These are phyloP conservation scores for Serendipita sp. DNA, from an alignment of 768 basidiomycete genomes.

Conservation along the genomic window DNA sequence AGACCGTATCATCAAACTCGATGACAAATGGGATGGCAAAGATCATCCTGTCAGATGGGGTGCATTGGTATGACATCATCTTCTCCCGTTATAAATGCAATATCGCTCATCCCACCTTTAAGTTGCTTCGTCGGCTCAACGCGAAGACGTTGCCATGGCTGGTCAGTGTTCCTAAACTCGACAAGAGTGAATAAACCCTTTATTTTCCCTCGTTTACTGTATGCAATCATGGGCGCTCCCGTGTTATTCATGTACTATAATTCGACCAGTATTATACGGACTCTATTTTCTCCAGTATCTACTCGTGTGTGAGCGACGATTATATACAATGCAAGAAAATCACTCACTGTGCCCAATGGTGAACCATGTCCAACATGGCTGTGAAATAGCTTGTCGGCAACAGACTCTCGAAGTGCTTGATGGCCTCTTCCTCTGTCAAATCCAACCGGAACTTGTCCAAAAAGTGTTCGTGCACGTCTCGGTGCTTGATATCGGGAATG, in stretches of 20 bases:
- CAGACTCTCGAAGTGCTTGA: constrained; percentile 87
- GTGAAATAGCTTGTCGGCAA: constrained; percentile 90
- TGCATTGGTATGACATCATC: constrained; percentile 15
- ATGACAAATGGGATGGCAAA: constrained; percentile 46
- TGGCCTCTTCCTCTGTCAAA: constrained; percentile 90
- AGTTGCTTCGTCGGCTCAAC: constrained; percentile 32
- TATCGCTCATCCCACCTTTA: not conserved
- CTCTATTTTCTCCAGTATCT: constrained; percentile 4
- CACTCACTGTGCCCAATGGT: constrained; percentile 67
- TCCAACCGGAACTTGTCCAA: constrained; percentile 95
- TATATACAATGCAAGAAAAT: not conserved
- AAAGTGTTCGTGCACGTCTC: constrained; percentile 73
- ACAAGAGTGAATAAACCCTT: not conserved
- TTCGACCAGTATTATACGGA: not conserved
- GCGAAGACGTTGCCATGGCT: constrained; percentile 41
- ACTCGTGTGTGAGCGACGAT: not conserved
- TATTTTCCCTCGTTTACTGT: too few species aligned
- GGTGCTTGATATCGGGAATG: constrained; percentile 91
- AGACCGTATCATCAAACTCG: constrained; percentile 40
- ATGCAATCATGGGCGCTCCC: too few species aligned
- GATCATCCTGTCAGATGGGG: constrained; percentile 35
- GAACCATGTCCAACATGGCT: constrained; percentile 84
- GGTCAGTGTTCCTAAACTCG: constrained; percentile 30
- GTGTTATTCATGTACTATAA: not conserved
- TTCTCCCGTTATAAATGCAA: not conserved